A percentile compares a stretch with the other conserved stretches of the same genome.
phyloP scores from a whole-genome alignment of 2,329 filamentous ascomycete genomes.

The Fusarium kyushuense region DNA sequence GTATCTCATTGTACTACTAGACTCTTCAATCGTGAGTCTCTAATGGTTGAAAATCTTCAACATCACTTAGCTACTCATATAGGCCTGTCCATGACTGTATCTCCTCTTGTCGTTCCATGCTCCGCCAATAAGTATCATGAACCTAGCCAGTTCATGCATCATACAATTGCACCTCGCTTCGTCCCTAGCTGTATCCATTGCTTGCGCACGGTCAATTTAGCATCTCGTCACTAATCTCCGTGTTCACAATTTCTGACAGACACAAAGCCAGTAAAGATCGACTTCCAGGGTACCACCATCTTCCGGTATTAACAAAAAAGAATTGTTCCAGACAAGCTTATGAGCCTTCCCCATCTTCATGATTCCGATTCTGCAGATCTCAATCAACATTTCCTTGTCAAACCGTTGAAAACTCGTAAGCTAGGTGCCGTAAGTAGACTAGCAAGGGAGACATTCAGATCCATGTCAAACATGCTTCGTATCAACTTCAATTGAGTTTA shows the following conservation, averaged over 20 bases:
- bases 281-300: slow-evolving; percentile 19
- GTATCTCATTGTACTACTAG: slow-evolving; percentile 16
- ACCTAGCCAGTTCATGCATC: slow-evolving; percentile 14
- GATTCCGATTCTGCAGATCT: slow-evolving; percentile 37
- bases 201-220: slow-evolving; percentile 22
- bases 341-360: slow-evolving; percentile 9
- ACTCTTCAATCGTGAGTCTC: slow-evolving; percentile 3
- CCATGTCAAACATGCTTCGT: slow-evolving; percentile 14
- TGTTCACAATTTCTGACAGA: slow-evolving; percentile 13
- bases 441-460: slow-evolving; percentile 4
- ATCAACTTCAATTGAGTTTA: slow-evolving; percentile 2
- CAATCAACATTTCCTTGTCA: slow-evolving; percentile 37
- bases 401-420: slow-evolving; percentile 18
- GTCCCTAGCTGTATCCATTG: slow-evolving; percentile 7
- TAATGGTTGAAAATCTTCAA: slow-evolving; percentile 9
- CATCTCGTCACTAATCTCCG: slow-evolving; percentile 36
- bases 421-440: slow-evolving; percentile 3
- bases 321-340: slow-evolving; percentile 12
- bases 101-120: slow-evolving; percentile 1
- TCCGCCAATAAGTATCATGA: slow-evolving; percentile 7
- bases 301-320: not conserved
- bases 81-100: not conserved
- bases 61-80: slow-evolving; percentile 1
- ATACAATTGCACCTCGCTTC: slow-evolving; percentile 7
- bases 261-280: slow-evolving; percentile 26